A percentile compares a stretch with the other conserved stretches of the same genome.
phyloP scores from a whole-genome alignment of 495 filamentous ascomycete genomes.

The Penicillium canescens region DNA sequence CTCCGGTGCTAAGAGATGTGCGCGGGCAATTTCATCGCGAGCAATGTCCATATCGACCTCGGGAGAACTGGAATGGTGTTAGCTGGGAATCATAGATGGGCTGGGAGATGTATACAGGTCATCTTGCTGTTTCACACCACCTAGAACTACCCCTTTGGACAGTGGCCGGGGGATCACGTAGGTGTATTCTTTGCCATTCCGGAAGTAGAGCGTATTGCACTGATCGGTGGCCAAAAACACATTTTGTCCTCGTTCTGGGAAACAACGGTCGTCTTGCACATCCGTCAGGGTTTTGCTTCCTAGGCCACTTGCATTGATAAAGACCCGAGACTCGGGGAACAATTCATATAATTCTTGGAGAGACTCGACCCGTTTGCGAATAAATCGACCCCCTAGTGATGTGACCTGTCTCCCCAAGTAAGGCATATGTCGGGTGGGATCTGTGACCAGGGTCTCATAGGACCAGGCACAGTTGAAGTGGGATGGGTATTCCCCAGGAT shows the following conservation, averaged over 20 bases:
- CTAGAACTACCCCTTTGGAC: slow-evolving; percentile 44
- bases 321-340: slow-evolving; percentile 40
- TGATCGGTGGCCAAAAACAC: slow-evolving; percentile 37
- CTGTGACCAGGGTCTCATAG: slow-evolving; percentile 43
- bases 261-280: slow-evolving; percentile 40
- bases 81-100: neutral
- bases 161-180: slow-evolving; percentile 51
- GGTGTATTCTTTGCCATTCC: slow-evolving; percentile 49
- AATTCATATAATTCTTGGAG: slow-evolving; percentile 38
- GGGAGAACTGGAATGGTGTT: slow-evolving; percentile 24
- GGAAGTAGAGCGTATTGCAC: slow-evolving; percentile 38
- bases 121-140: slow-evolving; percentile 46
- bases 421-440: slow-evolving; percentile 45
- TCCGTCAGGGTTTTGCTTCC: slow-evolving; percentile 39
- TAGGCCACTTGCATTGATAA: slow-evolving; percentile 46
- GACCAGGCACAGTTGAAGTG: slow-evolving; percentile 39
- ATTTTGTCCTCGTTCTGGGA: slow-evolving; percentile 45
- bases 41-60: slow-evolving; percentile 41
- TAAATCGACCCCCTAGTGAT: slow-evolving; percentile 36
- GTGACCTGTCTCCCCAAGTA: slow-evolving; percentile 33
- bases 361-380: slow-evolving; percentile 39
- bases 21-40: slow-evolving; percentile 42
- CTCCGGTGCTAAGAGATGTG: slow-evolving; percentile 40
- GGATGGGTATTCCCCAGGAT: slow-evolving; percentile 35
- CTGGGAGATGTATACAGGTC: slow-evolving; percentile 29